phyloP scores from a whole-genome alignment of 495 filamentous ascomycete genomes.

The Aspergillus bridgeri region DNA sequence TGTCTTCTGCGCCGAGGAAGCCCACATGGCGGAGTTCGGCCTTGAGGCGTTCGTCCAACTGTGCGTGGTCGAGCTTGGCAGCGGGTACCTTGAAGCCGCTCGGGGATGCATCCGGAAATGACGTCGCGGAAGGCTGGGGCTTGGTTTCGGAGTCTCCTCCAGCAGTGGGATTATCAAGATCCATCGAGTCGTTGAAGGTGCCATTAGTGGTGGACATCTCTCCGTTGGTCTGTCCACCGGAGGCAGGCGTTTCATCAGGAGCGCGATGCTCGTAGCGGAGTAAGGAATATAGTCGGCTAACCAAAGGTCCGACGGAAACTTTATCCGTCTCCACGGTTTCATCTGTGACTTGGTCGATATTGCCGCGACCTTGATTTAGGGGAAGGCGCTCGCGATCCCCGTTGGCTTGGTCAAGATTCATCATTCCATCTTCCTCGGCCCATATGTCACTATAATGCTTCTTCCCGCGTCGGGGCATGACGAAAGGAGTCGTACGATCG shows the following conservation, averaged over 20 bases:
- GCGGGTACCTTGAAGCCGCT: conserved; percentile 54
- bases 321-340: conserved; percentile 82
- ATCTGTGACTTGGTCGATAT: conserved; percentile 80
- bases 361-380: conserved; percentile 79
- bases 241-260: conserved; percentile 48
- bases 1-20: conserved; percentile 69
- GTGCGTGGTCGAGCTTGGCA: conserved; percentile 72
- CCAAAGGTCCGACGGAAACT: conserved; percentile 80
- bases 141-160: conserved; percentile 24
- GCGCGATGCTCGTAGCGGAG: conserved; percentile 78
- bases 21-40: conserved; percentile 92
- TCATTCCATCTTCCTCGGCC: conserved; percentile 85
- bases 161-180: conserved; percentile 38
- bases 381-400: conserved; percentile 61
- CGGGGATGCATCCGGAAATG: conserved; percentile 67
- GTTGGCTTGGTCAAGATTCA: conserved; percentile 60
- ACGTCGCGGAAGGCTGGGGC: conserved; percentile 65
- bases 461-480: conserved; percentile 82
- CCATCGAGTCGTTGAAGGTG: conserved; percentile 51
- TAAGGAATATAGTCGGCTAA: conserved; percentile 76
- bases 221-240: neutral
- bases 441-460: conserved; percentile 84
- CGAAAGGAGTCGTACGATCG: conserved; percentile 75
- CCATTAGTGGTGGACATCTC: conserved; percentile 42
- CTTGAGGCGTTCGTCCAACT: conserved; percentile 85